Evolutionary conservation across 2,329 filamentous ascomycete species (phyloP).

Genomic region (Phoma sp.): DNA sequence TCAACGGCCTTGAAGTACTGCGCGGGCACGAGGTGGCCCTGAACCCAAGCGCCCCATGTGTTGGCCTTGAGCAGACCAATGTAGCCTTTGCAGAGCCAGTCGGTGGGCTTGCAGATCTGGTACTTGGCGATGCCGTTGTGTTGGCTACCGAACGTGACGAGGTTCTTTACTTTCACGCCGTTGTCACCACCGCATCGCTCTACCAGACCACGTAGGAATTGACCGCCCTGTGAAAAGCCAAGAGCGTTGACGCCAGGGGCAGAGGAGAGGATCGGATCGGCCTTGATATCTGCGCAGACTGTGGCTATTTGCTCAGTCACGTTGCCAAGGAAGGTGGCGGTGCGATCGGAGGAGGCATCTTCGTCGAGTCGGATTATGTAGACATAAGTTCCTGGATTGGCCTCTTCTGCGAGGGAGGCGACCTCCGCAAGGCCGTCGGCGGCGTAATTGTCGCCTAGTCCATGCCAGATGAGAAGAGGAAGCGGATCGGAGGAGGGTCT

Average conservation of each 20-base stretch:
- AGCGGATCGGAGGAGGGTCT: conserved; percentile 55
- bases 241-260: conserved; percentile 87
- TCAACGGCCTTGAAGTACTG: conserved; percentile 86
- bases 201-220: conserved; percentile 91
- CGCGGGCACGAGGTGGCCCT: conserved; percentile 82
- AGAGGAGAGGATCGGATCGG: conserved; percentile 79
- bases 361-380: conserved; percentile 78
- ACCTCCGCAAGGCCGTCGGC: conserved; percentile 76
- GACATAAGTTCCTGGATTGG: conserved; percentile 83
- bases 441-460: conserved; percentile 75
- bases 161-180: conserved; percentile 71
- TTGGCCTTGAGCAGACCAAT: conserved; percentile 79
- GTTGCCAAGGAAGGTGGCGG: conserved; percentile 90
- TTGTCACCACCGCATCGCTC: conserved; percentile 73
- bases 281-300: conserved; percentile 79
- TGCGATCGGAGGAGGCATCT: conserved; percentile 72
- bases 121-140: conserved; percentile 93
- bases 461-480: conserved; percentile 95
- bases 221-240: conserved; percentile 94
- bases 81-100: conserved; percentile 82
- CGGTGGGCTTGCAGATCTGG: conserved; percentile 70
- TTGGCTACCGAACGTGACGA: conserved; percentile 89
- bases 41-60: conserved; percentile 80
- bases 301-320: conserved; percentile 76
- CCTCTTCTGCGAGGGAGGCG: conserved; percentile 71